Base-by-base conservation (phyloP, 1,284 basidiomycete genomes). In the Cystobasidium slooffiae region DNA sequence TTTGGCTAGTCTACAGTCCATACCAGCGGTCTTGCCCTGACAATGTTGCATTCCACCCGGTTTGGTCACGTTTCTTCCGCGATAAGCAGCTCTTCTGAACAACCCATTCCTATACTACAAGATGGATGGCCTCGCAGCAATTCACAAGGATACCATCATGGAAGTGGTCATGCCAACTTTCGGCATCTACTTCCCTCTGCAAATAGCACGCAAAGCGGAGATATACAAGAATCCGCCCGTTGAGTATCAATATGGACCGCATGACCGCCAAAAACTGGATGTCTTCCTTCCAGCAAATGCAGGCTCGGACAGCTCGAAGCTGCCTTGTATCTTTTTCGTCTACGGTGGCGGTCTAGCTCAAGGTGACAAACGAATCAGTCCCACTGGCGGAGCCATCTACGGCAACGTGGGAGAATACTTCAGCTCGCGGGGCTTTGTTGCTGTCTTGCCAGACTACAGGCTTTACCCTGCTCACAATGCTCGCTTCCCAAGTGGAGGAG, bases 191-290 rank as follows among this genome's bases (percentile, higher is more conserved):
- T 49, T 70, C 10, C 68, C 68, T 6, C 47, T 70, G 49, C 68
- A 70, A 22, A 37, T 41, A 31, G 68, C 68, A 5, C 68, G 68
- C 56, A 46, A 52, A 41, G 68, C 46, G 8, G 43, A 61, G 55
- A 70, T 70, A n/a, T 51, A 46, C 46, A 58, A 56, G 43, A 49
- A 53, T 14, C 58, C 58, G 18, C 58, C 68, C n/a, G 31, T 18
- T 2, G 69, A 72, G 49, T 47, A 72, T 51, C 31, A 59, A 43
- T 72, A 72, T 39, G 69, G 69, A 14, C 59, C 69, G n/a, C 69
- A 72, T 55, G 59, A 52, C 39, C 44, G 69, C 43, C 69, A 72
- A 41, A 72, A 72, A 49, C 47, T 72, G 31, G 69, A 72, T 39
- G 59, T 72, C 58, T 72, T 62, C 61, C 61, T 72, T 18, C 69